Conservation (phyloP, 2,329 filamentous ascomycete genomes). For the Leptosphaerulina australis region DNA sequence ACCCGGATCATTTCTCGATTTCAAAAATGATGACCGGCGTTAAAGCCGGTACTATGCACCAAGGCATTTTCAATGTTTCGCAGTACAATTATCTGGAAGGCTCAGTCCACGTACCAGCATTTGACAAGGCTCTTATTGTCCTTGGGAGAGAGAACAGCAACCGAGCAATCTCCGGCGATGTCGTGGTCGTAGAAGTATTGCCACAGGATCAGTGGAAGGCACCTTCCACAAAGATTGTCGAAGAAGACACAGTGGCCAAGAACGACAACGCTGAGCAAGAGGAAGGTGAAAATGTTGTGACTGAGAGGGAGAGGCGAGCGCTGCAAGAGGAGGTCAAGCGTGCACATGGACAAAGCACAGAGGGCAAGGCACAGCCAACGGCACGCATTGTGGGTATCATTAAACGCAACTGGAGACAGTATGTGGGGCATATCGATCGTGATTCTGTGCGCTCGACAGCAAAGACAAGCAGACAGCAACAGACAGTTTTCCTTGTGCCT, state of each 20-base stretch:
- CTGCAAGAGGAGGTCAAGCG: conserved; percentile 90
- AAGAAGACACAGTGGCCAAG: conserved; percentile 88
- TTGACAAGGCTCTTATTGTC: conserved; percentile 85
- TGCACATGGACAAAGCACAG: conserved; percentile 75
- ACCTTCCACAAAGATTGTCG: conserved; percentile 92
- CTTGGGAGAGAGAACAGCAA: conserved; percentile 96
- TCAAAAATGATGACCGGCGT: conserved; percentile 95
- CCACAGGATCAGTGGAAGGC: conserved; percentile 97
- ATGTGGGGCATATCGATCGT: conserved; percentile 92
- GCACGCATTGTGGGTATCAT: conserved; percentile 90
- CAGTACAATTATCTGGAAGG: conserved; percentile 98
- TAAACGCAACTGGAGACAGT: conserved; percentile 97
- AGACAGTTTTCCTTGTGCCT: conserved; percentile 91
- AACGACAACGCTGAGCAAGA: conserved; percentile 93
- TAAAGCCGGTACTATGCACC: conserved; percentile 85
- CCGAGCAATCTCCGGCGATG: conserved; percentile 85
- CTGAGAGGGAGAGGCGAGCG: conserved; percentile 82
- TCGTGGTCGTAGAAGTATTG: conserved; percentile 90
- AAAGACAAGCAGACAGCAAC: conserved; percentile 80
- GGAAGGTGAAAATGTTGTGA: conserved; percentile 74
- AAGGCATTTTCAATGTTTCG: conserved; percentile 94
- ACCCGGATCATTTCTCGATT: conserved; percentile 85
- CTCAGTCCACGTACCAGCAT: conserved; percentile 85
- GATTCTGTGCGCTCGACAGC: conserved; percentile 77
- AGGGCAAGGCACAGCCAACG: conserved; percentile 84